Percentiles rank a stretch among this genome's conserved stretches.
phyloP scores from a whole-genome alignment of 257 asterid species.

The Jacaranda mimosifolia region DNA sequence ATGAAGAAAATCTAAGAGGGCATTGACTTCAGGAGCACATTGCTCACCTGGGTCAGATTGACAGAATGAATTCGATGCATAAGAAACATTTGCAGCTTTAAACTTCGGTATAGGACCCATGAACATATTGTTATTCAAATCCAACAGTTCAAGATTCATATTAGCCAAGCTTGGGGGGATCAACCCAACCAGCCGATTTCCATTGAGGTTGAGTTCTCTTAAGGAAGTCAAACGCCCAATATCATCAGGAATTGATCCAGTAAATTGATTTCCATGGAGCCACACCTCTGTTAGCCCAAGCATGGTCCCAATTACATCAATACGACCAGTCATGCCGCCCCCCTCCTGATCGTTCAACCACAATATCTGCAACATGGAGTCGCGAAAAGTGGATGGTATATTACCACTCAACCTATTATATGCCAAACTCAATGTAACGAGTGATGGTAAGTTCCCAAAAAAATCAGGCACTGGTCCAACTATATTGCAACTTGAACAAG shows the following conservation, averaged over 20 bases:
- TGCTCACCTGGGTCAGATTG: conserved; percentile 54
- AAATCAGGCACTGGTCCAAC: conserved; percentile 79
- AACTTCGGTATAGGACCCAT: conserved; percentile 87
- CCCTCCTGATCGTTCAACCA: conserved; percentile 82
- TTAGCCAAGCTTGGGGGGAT: conserved; percentile 67
- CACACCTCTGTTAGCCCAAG: conserved; percentile 57
- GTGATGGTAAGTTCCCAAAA: conserved; percentile 69
- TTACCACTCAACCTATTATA: conserved; percentile 61
- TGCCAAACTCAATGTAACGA: conserved; percentile 55
- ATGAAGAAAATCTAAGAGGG: conserved; percentile 69
- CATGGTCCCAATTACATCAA: conserved; percentile 64
- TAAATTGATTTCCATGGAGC: conserved; percentile 80
- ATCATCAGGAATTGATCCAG: conserved; percentile 69
- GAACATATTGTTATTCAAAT: conserved; percentile 80
- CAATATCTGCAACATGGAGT: conserved; percentile 68
- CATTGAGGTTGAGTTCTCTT: conserved; percentile 59
- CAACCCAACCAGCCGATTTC: conserved; percentile 71
- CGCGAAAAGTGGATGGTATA: conserved; percentile 59
- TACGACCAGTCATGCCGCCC: conserved; percentile 65
- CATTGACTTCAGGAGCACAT: conserved; percentile 75
- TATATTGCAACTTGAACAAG: conserved; percentile 70
- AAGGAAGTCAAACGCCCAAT: conserved; percentile 67
- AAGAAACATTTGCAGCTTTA: conserved; percentile 52
- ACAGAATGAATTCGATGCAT: conserved; percentile 68
- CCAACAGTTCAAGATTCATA: conserved; percentile 52